phyloP scores from a whole-genome alignment of 345 rosid genomes.

The Syzygium jambos region DNA sequence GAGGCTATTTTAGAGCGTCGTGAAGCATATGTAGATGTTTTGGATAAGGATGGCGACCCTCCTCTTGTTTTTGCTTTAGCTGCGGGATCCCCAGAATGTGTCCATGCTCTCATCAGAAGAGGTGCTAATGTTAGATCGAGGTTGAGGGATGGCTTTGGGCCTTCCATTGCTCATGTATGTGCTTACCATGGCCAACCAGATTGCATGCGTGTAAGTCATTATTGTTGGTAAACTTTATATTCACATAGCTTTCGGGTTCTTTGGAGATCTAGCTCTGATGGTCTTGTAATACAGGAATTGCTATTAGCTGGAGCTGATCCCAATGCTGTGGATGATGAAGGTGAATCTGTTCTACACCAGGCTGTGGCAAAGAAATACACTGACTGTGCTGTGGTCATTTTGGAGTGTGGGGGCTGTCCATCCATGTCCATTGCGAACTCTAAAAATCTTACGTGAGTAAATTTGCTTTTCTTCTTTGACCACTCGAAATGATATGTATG shows the following conservation, averaged over 20 bases:
- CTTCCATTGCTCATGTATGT: slow-evolving; percentile 96
- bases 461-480: not conserved
- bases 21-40: slow-evolving; percentile 72
- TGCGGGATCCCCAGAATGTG: slow-evolving; percentile 97
- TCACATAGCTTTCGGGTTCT: not conserved
- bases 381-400: slow-evolving; percentile 82
- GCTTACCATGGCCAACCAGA: slow-evolving; percentile 99
- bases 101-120: slow-evolving; percentile 70
- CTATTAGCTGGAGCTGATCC: slow-evolving; percentile 98
- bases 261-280: not conserved
- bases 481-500: not conserved
- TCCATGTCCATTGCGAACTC: slow-evolving; percentile 82
- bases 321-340: slow-evolving; percentile 95
- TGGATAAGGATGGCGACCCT: slow-evolving; percentile 95
- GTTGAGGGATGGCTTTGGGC: slow-evolving; percentile 85
- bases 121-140: slow-evolving; percentile 82
- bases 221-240: not conserved
- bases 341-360: slow-evolving; percentile 91
- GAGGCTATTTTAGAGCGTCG: slow-evolving; percentile 57
- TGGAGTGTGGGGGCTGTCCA: slow-evolving; percentile 84
- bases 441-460: slow-evolving; percentile 71
- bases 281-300: slow-evolving; percentile 54
- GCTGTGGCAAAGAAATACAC: slow-evolving; percentile 86
- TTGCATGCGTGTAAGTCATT: slow-evolving; percentile 83
- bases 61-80: slow-evolving; percentile 98